phyloP scores from a whole-genome alignment of 2,329 filamentous ascomycete species.

The Orbilia brochopaga region DNA sequence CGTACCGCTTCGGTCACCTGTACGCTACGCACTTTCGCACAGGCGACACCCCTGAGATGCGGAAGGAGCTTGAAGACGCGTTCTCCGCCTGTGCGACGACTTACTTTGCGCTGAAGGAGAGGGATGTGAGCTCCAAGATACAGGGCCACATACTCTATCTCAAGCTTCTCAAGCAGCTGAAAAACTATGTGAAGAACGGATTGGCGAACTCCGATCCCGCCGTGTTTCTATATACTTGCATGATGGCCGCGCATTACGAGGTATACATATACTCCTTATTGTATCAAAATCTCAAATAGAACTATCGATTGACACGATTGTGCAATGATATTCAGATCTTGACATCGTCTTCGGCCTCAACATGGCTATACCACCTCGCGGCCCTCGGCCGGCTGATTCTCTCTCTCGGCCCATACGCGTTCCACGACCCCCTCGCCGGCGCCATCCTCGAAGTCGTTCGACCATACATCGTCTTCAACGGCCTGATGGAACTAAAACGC shows the following conservation, averaged over 20 bases:
- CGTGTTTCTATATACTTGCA: slow-evolving; percentile 48
- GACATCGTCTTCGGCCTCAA: slow-evolving; percentile 31
- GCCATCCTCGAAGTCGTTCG: slow-evolving; percentile 45
- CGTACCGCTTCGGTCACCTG: slow-evolving; percentile 41
- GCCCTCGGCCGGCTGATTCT: slow-evolving; percentile 38
- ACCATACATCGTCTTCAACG: slow-evolving; percentile 44
- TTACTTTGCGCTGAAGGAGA: slow-evolving; percentile 45
- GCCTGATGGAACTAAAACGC: slow-evolving; percentile 34
- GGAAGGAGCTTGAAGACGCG: slow-evolving; percentile 44
- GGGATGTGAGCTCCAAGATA: slow-evolving; percentile 42
- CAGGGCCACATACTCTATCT: slow-evolving; percentile 44
- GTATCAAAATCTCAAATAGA: too few species aligned
- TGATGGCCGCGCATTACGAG: slow-evolving; percentile 50
- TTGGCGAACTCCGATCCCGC: slow-evolving; percentile 44
- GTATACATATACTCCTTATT: slow-evolving; percentile 21
- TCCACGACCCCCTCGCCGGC: slow-evolving; percentile 42
- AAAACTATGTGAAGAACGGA: slow-evolving; percentile 43
- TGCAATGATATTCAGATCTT: slow-evolving; percentile 17
- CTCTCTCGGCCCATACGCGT: slow-evolving; percentile 36
- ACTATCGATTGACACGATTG: background rate
- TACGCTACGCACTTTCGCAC: slow-evolving; percentile 46
- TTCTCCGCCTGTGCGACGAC: slow-evolving; percentile 42
- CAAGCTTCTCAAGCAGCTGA: slow-evolving; percentile 40
- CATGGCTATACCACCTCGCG: slow-evolving; percentile 44
- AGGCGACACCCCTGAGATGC: slow-evolving; percentile 41